Evolutionary conservation across 768 basidiomycete genomes (phyloP), one percentile per base, ranked within the genome.

Genomic region (Gautieria morchelliformis): DNA sequence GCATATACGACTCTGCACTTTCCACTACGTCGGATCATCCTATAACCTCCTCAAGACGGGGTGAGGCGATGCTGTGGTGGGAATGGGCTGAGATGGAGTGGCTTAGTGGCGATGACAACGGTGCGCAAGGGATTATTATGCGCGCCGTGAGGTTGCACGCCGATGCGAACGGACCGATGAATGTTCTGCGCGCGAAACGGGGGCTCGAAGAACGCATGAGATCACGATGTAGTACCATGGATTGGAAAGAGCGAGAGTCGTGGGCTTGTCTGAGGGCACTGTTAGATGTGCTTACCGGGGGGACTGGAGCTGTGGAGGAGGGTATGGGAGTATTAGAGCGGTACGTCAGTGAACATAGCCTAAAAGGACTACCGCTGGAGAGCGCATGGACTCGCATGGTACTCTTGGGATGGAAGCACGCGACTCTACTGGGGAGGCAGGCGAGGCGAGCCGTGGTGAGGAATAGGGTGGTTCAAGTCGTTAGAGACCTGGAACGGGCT

Each of bases 11-110:
- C 61, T 82, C 83, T 1, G 74, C 87, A 7, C 77, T 89, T 19
- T 70, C 76, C 42, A 71, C 78, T 6, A 72, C 80, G 1, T 27
- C 27, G 27, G 27, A 3, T 27, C 27, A 27, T 27, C 70, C 74
- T 3, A 24, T n/a, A 11, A 1, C 69, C 71, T 24, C 52, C 68
- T 15, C 64, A 68, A 70, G 33, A 64, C 65, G 5, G 77, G 72
- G 33, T 64, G 70, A 15, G 35, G 72, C 76, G 20, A 67, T 67
- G 56, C 65, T 92, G 59, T 92, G 86, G 86, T 89, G 83, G 82
- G 80, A 84, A 62, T 92, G 88, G 87, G 85, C 84, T 1, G 84
- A 92, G 63, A 78, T 89, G 77, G 89, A 90, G 68, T 93, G 89
- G 89, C 66, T 89, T 11, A 67, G 72, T 14, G 78, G 81, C 1